Evolutionary conservation across 108 stramenopile genomes (phyloP), one percentile per base, ranked within the genome.

Genomic region (Cyclostephanos tholiformis): DNA sequence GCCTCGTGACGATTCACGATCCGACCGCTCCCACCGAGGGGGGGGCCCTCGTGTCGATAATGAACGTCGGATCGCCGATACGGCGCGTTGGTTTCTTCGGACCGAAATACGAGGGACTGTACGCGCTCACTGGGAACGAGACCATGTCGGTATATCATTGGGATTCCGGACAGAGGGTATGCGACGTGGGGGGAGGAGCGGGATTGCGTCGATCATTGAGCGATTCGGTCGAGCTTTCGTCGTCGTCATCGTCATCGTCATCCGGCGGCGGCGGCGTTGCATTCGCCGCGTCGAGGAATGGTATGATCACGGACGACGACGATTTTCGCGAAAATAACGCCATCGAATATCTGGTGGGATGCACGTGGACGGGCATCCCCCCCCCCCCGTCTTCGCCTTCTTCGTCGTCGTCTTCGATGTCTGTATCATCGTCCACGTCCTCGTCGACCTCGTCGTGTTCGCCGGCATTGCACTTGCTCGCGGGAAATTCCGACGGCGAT

Each of bases 81-180:
- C 85, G 94, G 19, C 55, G 83, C 67, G 78, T 87, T 27, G 91
- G 89, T 13, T 92, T 91, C 67, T 95, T 92, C 69, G 94, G 94
- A 13, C 90, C 90, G 5, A 61, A 51, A 4, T 66, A 74, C 26
- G 89, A 88, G 58, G 92, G 85, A 4, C 60, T 89, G 17, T 95
- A 85, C 61, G 87, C 86, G 65, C 55, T 95, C 68, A 95, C 94
- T 12, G 91, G 94, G 13, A 88, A 73, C 50, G 94, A 95, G 81
- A 91, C 88, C 16, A 69, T 91, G 66, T 69, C 46, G 16, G 77
- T 91, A 17, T 90, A 87, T 77, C 86, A 85, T 76, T 95, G 94
- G 94, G 90, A 92, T 83, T 51, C 67, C 7, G 66, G 55, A 35
- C 77, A 76, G 48, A 76, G 89, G 52, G 77, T 82, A 0, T 67